Base-by-base conservation (phyloP, 73 alveolate genomes). In the Tetrahymena thermophila region DNA sequence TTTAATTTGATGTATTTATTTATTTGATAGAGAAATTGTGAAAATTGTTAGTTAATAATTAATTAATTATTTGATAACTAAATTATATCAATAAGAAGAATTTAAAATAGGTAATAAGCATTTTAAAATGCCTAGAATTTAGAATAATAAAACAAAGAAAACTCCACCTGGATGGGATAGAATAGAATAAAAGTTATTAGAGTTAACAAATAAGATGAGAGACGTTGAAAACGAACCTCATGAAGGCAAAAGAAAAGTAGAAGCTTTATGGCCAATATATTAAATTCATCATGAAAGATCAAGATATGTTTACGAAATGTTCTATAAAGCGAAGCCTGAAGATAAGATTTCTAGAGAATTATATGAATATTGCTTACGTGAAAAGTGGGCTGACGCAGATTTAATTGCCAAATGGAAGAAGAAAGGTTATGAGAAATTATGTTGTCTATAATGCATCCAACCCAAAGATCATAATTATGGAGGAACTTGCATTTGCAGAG, bases 351-450 rank as follows among this genome's bases (percentile, higher is more conserved):
- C 99, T 34, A 96, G 99, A 94, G 99, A 99, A 44, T 98, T 99
- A 44, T 99, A 99, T 97, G 99, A 99, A 93, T 99, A 96, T 97
- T 98, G 99, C 94, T 94, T 99, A 35, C 97, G 97, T 37, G 99
- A 99, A 96, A 96, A 98, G 94, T 99, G 96, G 85, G 99, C 99
- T 4, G 99, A 99, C 95, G 99, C 99, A 34, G 96, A 97, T 35
- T 97, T 99, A 94, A 99, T 99, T 19, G 99, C 99, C 43, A 99
- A 99, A 97, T 99, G 99, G 99, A 99, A 99, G 96, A 99, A 99
- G 96, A 97, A 98, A 94, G 99, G 99, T 25, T 99, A 94, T 97
- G 99, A 99, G 95, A 98, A 98, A 94, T 97, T 99, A 93, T 99
- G 99, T 96, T 99, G 99, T 95, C 96, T 99, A 94, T 96, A 97